A percentile compares a stretch with the other conserved stretches of the same genome.
These are phyloP conservation scores for Fusarium pseudograminearum DNA, from an alignment of 2,329 filamentous ascomycete species.

Conservation along the genomic window DNA sequence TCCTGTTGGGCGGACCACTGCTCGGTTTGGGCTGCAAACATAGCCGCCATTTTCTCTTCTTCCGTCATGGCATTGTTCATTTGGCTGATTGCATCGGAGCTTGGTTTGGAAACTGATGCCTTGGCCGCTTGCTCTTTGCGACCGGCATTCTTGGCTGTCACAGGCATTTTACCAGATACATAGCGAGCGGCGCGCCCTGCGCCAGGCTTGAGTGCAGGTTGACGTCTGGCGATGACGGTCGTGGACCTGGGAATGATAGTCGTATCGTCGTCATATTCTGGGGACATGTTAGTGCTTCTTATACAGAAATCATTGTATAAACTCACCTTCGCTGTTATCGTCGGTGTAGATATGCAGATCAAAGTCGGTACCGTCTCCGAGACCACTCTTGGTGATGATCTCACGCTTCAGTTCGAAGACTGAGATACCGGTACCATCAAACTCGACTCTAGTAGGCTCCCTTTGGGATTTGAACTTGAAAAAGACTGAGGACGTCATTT, in stretches of 20 bases:
- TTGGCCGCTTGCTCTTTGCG: slow-evolving; percentile 74
- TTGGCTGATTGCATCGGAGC: slow-evolving; percentile 69
- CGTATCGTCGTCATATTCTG: slow-evolving; percentile 98
- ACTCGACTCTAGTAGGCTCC: slow-evolving; percentile 92
- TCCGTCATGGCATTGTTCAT: slow-evolving; percentile 88
- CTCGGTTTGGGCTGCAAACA: slow-evolving; percentile 89
- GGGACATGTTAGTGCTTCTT: slow-evolving; percentile 45
- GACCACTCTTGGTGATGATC: slow-evolving; percentile 92
- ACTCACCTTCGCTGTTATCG: slow-evolving; percentile 88
- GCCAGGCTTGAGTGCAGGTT: slow-evolving; percentile 85
- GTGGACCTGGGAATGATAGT: slow-evolving; percentile 97
- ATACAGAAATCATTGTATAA: neutral
- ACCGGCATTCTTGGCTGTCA: slow-evolving; percentile 83
- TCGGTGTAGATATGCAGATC: slow-evolving; percentile 95
- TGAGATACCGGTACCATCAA: slow-evolving; percentile 97
- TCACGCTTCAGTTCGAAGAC: slow-evolving; percentile 99
- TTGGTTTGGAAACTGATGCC: slow-evolving; percentile 65
- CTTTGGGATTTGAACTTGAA: slow-evolving; percentile 99
- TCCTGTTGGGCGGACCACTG: slow-evolving; percentile 95
- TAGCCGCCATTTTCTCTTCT: slow-evolving; percentile 91
- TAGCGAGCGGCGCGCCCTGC: slow-evolving; percentile 93
- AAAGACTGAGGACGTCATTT: slow-evolving; percentile 96
- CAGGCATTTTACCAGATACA: slow-evolving; percentile 94
- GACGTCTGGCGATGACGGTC: slow-evolving; percentile 87
- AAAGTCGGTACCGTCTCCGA: slow-evolving; percentile 96